Conservation (phyloP, 1,284 basidiomycete species). For the Papiliotrema flavescens region DNA sequence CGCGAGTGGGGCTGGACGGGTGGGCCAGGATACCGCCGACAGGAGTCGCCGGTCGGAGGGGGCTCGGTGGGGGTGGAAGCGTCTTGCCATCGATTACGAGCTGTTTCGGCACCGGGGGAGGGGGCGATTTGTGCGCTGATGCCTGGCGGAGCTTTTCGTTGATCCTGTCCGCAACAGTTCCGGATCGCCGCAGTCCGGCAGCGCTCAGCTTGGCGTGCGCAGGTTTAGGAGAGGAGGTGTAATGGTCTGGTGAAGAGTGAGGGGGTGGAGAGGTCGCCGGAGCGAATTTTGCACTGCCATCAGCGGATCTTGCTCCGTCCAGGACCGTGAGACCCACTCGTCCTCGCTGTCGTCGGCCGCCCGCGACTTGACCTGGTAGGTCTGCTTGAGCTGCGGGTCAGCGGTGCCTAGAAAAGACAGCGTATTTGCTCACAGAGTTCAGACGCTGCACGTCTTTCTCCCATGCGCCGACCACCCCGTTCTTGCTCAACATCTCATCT, state of each 20-base stretch:
- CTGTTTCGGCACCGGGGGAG: slow-evolving; percentile 9
- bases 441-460: slow-evolving; percentile 53
- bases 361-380: slow-evolving; percentile 71
- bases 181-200: slow-evolving; percentile 24
- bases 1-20: slow-evolving; percentile 30
- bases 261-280: slow-evolving; percentile 51
- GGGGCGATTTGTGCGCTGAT: slow-evolving; percentile 15
- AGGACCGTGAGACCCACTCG: slow-evolving; percentile 59
- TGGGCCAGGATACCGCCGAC: slow-evolving; percentile 10
- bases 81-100: slow-evolving; percentile 32
- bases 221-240: slow-evolving; percentile 68
- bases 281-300: slow-evolving; percentile 70
- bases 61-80: slow-evolving; percentile 28
- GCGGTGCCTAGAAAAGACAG: not conserved
- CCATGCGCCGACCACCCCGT: slow-evolving; percentile 64
- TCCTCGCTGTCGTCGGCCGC: slow-evolving; percentile 84
- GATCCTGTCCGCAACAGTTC: slow-evolving; percentile 48
- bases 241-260: slow-evolving; percentile 57
- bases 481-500: slow-evolving; percentile 52
- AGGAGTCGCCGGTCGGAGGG: slow-evolving; percentile 14
- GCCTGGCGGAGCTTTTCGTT: slow-evolving; percentile 46
- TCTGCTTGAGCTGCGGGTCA: slow-evolving; percentile 60
- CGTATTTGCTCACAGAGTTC: slow-evolving; percentile 22
- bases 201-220: slow-evolving; percentile 25
- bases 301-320: not conserved